Percentiles rank a stretch among this genome's conserved stretches.
phyloP scores from a whole-genome alignment of 768 basidiomycete genomes.

The Xerocomellus chrysenteron region DNA sequence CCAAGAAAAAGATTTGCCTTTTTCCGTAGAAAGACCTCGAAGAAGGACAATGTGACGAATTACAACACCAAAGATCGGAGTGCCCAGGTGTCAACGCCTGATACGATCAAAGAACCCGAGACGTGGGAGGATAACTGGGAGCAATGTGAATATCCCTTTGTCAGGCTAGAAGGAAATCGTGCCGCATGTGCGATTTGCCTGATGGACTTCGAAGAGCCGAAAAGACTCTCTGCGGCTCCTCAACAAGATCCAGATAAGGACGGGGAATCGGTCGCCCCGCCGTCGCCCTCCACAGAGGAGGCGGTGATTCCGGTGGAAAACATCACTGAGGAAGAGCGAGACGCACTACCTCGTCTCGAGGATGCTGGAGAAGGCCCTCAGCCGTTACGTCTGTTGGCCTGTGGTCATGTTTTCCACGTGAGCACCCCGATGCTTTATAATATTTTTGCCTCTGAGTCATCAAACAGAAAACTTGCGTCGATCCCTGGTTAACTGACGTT shows the following conservation, averaged over 20 bases:
- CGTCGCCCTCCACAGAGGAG: slow-evolving; percentile 19
- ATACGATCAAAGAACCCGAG: slow-evolving; percentile 34
- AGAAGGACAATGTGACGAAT: slow-evolving; percentile 20
- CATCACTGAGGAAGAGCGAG: slow-evolving; percentile 41
- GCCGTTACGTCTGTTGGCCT: slow-evolving; percentile 70
- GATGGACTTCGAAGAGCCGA: slow-evolving; percentile 81
- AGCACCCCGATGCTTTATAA: slow-evolving; percentile 29
- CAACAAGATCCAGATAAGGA: slow-evolving; percentile 33
- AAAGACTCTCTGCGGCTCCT: slow-evolving; percentile 25
- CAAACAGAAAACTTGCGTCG: slow-evolving; percentile 77
- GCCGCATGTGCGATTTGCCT: slow-evolving; percentile 84
- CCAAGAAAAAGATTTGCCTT: slow-evolving; percentile 54
- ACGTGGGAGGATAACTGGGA: slow-evolving; percentile 84
- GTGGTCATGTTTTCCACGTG: slow-evolving; percentile 91
- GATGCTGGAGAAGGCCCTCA: slow-evolving; percentile 78
- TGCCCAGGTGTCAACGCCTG: slow-evolving; percentile 6
- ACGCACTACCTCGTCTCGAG: slow-evolving; percentile 49
- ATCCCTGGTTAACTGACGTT: slow-evolving; percentile 84
- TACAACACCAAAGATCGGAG: slow-evolving; percentile 18
- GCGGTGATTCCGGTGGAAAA: slow-evolving; percentile 35
- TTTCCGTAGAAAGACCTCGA: slow-evolving; percentile 35
- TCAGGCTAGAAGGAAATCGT: slow-evolving; percentile 77
- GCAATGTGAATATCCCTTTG: slow-evolving; percentile 73
- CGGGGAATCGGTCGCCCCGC: slow-evolving; percentile 4
- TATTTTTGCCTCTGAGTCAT: slow-evolving; percentile 1